Conservation (phyloP, 208 protist species). For the Trypanosoma scelopori region DNA sequence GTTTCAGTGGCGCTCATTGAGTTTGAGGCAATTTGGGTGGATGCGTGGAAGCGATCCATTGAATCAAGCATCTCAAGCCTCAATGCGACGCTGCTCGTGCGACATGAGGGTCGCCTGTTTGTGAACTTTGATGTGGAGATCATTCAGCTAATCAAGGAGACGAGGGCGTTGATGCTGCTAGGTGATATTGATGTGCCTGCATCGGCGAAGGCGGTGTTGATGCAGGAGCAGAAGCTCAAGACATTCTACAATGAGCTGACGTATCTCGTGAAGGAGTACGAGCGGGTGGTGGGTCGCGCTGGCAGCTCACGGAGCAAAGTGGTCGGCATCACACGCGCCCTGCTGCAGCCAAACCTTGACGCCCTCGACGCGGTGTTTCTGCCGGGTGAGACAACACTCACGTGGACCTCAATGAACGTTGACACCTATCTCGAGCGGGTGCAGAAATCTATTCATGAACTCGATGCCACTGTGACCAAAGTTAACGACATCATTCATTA, state of each 20-base stretch:
- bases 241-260: constrained; percentile 94
- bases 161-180: constrained; percentile 92
- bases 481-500: constrained; percentile 93
- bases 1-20: constrained; percentile 93
- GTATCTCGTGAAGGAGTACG: constrained; percentile 91
- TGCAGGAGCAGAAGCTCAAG: constrained; percentile 96
- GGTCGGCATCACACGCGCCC: constrained; percentile 80
- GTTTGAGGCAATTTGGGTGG: constrained; percentile 96
- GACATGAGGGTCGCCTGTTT: constrained; percentile 93
- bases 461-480: constrained; percentile 64
- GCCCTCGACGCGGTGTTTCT: constrained; percentile 90
- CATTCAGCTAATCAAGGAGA: constrained; percentile 96
- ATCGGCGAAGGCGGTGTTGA: constrained; percentile 85
- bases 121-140: constrained; percentile 98
- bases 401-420: constrained; percentile 97
- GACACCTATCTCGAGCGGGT: constrained; percentile 92
- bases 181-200: constrained; percentile 92
- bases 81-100: constrained; percentile 95
- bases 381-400: constrained; percentile 91
- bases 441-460: constrained; percentile 74
- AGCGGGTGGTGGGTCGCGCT: constrained; percentile 78
- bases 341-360: constrained; percentile 91
- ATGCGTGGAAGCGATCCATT: constrained; percentile 95
- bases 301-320: constrained; percentile 54
- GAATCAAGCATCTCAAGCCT: constrained; percentile 93